Percentiles rank a stretch among this genome's conserved stretches.
Conservation (phyloP, 1,284 basidiomycete species). For the Marasmius fiardii region DNA sequence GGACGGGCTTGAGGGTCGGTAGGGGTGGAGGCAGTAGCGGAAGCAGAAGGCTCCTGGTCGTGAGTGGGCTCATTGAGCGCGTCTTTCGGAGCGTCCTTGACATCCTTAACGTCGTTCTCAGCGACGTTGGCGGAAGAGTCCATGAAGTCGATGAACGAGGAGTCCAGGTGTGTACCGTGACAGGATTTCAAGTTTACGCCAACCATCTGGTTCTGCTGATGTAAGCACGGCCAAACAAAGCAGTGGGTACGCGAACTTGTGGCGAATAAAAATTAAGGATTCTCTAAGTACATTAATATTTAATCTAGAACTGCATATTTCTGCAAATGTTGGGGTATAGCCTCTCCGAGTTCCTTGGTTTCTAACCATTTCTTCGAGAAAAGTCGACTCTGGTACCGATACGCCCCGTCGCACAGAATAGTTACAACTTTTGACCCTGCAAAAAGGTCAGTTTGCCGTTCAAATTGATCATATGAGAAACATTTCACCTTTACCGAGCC, state of each 20-base stretch:
- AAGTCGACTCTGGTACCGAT: conserved; percentile 93
- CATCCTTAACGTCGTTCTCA: background rate
- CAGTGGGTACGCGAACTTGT: background rate
- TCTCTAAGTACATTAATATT: no score
- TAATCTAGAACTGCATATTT: conserved; percentile 90
- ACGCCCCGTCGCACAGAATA: conserved; percentile 92
- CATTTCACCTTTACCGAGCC: conserved; percentile 75
- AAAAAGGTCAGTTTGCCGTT: background rate
- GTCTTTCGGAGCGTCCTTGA: background rate
- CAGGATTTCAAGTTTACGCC: background rate
- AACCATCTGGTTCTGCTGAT: background rate
- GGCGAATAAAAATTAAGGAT: no score
- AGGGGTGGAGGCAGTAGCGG: conserved; percentile 3
- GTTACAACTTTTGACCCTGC: conserved; percentile 87
- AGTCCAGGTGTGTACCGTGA: background rate
- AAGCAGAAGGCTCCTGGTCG: conserved; percentile 6
- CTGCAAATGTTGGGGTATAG: conserved; percentile 83
- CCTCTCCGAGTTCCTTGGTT: conserved; percentile 74
- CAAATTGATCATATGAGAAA: background rate
- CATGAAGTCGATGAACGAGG: conserved; percentile 1
- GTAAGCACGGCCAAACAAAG: background rate
- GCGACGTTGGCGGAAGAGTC: conserved; percentile 1
- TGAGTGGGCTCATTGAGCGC: background rate
- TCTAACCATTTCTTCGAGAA: conserved; percentile 96
- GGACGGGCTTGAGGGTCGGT: conserved; percentile 1